Evolutionary conservation across 352 stramenopile genomes (phyloP), one percentile per base, ranked within the genome.

Genomic region (Phytophthora podocarpi): DNA sequence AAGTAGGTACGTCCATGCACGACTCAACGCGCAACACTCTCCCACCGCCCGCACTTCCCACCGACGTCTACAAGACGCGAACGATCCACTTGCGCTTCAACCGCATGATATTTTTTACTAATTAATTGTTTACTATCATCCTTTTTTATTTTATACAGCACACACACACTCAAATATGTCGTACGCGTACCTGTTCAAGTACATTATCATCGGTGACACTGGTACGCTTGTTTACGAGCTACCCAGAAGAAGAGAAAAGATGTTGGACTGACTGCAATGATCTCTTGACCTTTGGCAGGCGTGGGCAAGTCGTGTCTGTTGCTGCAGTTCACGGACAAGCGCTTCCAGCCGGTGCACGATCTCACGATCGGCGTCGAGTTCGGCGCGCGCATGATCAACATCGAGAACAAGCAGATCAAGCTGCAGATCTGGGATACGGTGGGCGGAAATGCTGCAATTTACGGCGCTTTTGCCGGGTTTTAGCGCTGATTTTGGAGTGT

Each of bases 351-450:
- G 0, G 97, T 99, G 31, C 84, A 99, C 68, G 97, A 99, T 67
- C 85, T 99, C 41, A 99, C 98, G 8, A 99, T 99, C 67, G 98
- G 97, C 30, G 96, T 98, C 21, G 98, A 99, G 85, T 99, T 99
- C 70, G 98, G 97, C 49, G 97, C 97, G 12, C 92, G 97, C 39
- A 99, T 99, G 96, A 98, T 99, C 62, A 98, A 95, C 68, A 98
- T 99, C 42, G 96, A 99, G 54, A 96, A 97, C 74, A 98, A 98
- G 75, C 93, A 98, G 70, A 98, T 99, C 64, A 99, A 99, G 70
- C 79, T 99, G 41, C 92, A 98, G 81, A 99, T 99, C 47, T 99
- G 96, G 96, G 96, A 99, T 72, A 99, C 96, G 49, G 90, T 95
- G 28, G 16, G 72, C 12, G 12, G 3, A 24, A 28, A 0, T 47